A percentile compares a stretch with the other conserved stretches of the same genome.
phyloP scores from a whole-genome alignment of 805 yeast genomes.

The Candida adriatica region DNA sequence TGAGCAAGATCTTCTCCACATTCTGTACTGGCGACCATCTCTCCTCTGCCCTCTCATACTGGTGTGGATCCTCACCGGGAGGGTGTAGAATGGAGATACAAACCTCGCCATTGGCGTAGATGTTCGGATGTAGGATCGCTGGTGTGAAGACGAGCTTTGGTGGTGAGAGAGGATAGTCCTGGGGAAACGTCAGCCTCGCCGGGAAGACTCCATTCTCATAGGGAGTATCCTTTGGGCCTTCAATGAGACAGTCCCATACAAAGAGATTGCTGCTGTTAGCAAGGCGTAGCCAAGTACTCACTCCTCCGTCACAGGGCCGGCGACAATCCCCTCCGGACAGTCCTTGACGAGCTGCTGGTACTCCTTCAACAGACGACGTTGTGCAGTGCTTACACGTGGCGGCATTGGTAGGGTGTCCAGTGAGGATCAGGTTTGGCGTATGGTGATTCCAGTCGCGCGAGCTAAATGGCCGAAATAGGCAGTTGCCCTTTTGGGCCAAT shows the following conservation, averaged over 20 bases:
- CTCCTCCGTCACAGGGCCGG: constrained; percentile 80
- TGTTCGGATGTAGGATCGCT: constrained; percentile 86
- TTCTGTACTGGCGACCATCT: constrained; percentile 98
- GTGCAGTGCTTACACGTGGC: constrained; percentile 54
- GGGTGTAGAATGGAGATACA: constrained; percentile 93
- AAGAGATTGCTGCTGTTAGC: constrained; percentile 40
- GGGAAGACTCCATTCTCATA: constrained; percentile 87
- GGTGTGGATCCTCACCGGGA: constrained; percentile 96
- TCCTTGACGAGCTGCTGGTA: constrained; percentile 79
- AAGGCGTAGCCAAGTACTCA: constrained; percentile 13
- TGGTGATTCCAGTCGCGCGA: too few relatives aligned
- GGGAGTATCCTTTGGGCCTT: constrained; percentile 80
- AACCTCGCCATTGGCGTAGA: constrained; percentile 90
- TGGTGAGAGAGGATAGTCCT: constrained; percentile 78
- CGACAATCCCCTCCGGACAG: constrained; percentile 92
- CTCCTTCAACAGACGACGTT: constrained; percentile 79
- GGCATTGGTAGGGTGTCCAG: constrained; percentile 16
- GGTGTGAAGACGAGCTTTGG: constrained; percentile 73
- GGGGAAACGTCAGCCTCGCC: constrained; percentile 65
- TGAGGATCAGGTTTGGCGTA: too few relatives aligned
- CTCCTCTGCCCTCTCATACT: constrained; percentile 92
- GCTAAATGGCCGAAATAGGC: too few relatives aligned
- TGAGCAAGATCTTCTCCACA: constrained; percentile 89
- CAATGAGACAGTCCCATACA: constrained; percentile 77
- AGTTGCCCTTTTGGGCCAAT: too few relatives aligned